phyloP scores from a whole-genome alignment of 176 grass and related monocot species.

The Ampelocalamus luodianensis region DNA sequence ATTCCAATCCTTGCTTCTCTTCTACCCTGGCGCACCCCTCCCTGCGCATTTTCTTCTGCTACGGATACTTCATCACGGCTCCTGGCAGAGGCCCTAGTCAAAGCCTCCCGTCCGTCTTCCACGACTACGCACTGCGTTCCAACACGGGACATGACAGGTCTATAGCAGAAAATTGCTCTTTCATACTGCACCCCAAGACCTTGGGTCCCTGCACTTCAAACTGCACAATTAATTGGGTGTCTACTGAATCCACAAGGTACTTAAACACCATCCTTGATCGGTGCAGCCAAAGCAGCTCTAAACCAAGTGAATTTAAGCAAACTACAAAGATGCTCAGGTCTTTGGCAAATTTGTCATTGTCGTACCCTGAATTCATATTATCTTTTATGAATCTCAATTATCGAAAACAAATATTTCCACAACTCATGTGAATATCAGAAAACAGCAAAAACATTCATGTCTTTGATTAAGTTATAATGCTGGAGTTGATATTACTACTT shows the following conservation, averaged over 20 bases:
- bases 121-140: too few species aligned
- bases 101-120: too few species aligned
- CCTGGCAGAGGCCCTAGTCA: too few species aligned
- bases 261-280: not conserved
- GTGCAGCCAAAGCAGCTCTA: slow-evolving; percentile 3
- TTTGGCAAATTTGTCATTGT: not conserved
- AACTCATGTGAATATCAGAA: slow-evolving; percentile 21
- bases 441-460: slow-evolving; percentile 2
- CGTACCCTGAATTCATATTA: slow-evolving; percentile 6
- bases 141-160: not conserved
- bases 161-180: not conserved
- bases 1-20: too few species aligned
- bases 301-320: not conserved
- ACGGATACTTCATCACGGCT: too few species aligned
- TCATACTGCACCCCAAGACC: not conserved
- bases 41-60: too few species aligned
- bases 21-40: too few species aligned
- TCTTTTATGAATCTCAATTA: not conserved
- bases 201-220: not conserved
- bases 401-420: not conserved
- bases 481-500: not conserved
- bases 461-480: not conserved
- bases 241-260: not conserved
- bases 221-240: not conserved
- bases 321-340: not conserved